These are phyloP conservation scores for Hirschfeldia incana DNA, from an alignment of 345 rosid species.

Conservation along the genomic window DNA sequence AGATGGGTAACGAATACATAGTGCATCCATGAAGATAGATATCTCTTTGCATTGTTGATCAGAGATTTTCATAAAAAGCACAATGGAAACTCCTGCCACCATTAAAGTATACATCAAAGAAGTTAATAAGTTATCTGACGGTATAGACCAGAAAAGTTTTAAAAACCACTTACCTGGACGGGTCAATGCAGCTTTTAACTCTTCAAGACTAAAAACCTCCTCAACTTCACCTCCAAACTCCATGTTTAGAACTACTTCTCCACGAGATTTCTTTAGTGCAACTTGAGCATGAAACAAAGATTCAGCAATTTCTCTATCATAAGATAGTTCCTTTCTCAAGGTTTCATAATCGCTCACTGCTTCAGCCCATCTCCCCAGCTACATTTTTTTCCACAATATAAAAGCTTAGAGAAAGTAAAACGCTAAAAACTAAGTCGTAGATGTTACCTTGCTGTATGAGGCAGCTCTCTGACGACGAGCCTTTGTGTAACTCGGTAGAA, in stretches of 20 bases:
- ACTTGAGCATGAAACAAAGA: conserved; percentile 91
- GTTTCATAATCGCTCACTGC: conserved; percentile 86
- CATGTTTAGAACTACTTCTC: conserved; percentile 89
- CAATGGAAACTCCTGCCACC: conserved; percentile 71
- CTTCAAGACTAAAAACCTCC: conserved; percentile 64
- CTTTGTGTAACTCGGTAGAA: conserved; percentile 74
- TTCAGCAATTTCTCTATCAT: conserved; percentile 81
- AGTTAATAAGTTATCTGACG: background rate
- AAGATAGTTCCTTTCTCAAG: conserved; percentile 76
- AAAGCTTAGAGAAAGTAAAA: conserved; percentile 15
- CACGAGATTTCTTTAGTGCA: conserved; percentile 85
- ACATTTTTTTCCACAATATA: conserved; percentile 20
- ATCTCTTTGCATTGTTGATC: conserved; percentile 82
- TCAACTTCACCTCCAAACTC: conserved; percentile 96
- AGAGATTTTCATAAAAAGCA: conserved; percentile 60
- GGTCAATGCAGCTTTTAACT: conserved; percentile 78
- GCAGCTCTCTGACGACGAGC: conserved; percentile 92
- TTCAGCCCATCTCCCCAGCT: conserved; percentile 88
- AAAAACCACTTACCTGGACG: conserved; percentile 56
- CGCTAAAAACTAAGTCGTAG: background rate
- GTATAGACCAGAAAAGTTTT: background rate
- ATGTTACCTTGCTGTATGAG: conserved; percentile 70
- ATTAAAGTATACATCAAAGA: background rate
- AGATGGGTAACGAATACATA: conserved; percentile 85
- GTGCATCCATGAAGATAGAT: conserved; percentile 66